Conservation (phyloP, 2,329 filamentous ascomycete genomes). For the Neopestalotiopsis clavispora region DNA sequence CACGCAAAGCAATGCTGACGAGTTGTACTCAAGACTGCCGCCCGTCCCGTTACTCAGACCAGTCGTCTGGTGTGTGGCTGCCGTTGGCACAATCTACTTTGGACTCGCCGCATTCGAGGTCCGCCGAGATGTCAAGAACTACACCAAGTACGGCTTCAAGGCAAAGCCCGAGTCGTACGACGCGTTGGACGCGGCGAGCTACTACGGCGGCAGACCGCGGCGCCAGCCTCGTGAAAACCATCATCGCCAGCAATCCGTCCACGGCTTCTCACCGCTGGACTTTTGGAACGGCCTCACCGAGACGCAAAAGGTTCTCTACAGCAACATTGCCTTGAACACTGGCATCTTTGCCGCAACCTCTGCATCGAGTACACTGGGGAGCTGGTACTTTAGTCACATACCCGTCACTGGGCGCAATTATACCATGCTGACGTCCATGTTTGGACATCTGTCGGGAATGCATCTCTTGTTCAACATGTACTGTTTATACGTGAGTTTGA, state of each 20-base stretch:
- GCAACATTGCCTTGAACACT: conserved; percentile 24
- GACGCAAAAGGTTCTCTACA: conserved; percentile 19
- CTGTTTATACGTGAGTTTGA: conserved; percentile 20
- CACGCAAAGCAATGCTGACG: background rate
- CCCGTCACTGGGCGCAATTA: conserved; percentile 25
- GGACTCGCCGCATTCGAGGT: conserved; percentile 33
- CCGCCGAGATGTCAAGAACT: conserved; percentile 23
- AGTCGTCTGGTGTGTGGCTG: conserved; percentile 28
- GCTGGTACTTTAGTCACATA: conserved; percentile 22
- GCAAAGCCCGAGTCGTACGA: conserved; percentile 11
- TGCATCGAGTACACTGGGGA: background rate
- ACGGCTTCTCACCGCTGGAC: background rate
- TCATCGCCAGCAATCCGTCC: background rate
- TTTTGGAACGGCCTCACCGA: conserved; percentile 5
- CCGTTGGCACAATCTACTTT: conserved; percentile 28
- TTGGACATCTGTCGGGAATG: conserved; percentile 27
- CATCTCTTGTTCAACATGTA: conserved; percentile 30
- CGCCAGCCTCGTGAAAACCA: too few relatives aligned
- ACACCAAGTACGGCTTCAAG: background rate
- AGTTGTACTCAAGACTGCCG: background rate
- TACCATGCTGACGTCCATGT: conserved; percentile 32
- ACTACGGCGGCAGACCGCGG: background rate
- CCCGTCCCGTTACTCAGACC: conserved; percentile 29
- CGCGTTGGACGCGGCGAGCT: conserved; percentile 9
- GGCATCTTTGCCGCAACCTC: conserved; percentile 18